A percentile compares a stretch with the other conserved stretches of the same genome.
Conservation (phyloP, 2,329 filamentous ascomycete genomes). For the Hymenoscyphus fraxineus region DNA sequence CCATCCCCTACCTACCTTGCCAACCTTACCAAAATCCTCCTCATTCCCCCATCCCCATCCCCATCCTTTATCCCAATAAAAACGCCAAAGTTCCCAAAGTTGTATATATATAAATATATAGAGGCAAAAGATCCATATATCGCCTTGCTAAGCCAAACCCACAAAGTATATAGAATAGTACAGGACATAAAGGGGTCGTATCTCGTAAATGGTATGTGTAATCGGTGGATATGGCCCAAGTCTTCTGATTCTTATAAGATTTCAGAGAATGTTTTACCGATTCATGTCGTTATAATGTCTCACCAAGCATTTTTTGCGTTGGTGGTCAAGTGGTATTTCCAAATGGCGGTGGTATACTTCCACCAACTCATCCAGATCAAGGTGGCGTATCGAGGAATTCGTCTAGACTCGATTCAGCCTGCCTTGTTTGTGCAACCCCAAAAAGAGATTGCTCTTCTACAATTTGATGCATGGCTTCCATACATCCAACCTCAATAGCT, state of each 20-base stretch:
- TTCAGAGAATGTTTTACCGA: background rate
- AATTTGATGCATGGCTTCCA: background rate
- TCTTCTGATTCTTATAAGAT: background rate
- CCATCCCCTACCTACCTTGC: background rate
- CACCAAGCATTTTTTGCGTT: background rate
- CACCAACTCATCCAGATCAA: background rate
- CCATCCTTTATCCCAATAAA: background rate
- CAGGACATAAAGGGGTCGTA: conserved; percentile 2
- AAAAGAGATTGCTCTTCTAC: background rate
- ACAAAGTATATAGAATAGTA: background rate
- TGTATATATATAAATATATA: background rate
- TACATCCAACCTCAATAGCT: background rate
- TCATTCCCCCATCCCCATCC: background rate
- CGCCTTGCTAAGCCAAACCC: background rate
- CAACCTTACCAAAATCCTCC: background rate
- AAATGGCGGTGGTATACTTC: background rate
- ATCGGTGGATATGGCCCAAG: background rate
- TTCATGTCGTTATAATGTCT: background rate
- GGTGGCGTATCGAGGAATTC: background rate
- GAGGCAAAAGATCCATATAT: background rate
- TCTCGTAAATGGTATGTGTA: background rate
- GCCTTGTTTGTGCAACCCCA: background rate
- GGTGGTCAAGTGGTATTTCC: background rate
- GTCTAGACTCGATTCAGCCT: background rate
- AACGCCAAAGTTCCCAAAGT: background rate